Conservation (phyloP, 2,329 filamentous ascomycete genomes). For the Geosmithia putterillii region DNA sequence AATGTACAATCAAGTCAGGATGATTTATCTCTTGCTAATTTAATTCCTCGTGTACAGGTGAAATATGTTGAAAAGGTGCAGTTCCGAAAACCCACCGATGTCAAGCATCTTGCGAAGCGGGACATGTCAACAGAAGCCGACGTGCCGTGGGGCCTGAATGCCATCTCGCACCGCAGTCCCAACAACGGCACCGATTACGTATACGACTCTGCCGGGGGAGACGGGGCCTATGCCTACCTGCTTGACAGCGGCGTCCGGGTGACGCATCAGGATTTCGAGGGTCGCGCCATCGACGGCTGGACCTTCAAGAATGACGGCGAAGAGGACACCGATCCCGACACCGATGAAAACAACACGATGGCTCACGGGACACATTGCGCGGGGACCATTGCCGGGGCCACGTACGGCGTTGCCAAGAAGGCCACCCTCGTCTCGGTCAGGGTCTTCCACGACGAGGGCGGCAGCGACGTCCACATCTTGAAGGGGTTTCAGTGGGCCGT, state of each 20-base stretch:
- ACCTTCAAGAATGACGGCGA: slow-evolving; percentile 10
- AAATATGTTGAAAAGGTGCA: slow-evolving; percentile 11
- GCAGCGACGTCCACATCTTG: slow-evolving; percentile 16
- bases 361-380: slow-evolving; percentile 28
- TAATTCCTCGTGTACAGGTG: slow-evolving; percentile 16
- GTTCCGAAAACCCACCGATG: slow-evolving; percentile 6
- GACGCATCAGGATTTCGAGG: slow-evolving; percentile 40
- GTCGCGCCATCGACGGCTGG: slow-evolving; percentile 27
- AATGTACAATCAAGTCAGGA: background rate
- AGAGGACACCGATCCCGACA: slow-evolving; percentile 15
- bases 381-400: slow-evolving; percentile 20
- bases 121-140: slow-evolving; percentile 14
- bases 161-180: slow-evolving; percentile 15
- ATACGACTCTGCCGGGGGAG: slow-evolving; percentile 36
- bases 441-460: slow-evolving; percentile 21
- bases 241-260: slow-evolving; percentile 49
- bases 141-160: slow-evolving; percentile 18
- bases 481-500: slow-evolving; percentile 27
- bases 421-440: slow-evolving; percentile 31
- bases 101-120: slow-evolving; percentile 10
- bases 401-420: slow-evolving; percentile 29
- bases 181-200: slow-evolving; percentile 26
- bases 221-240: slow-evolving; percentile 44
- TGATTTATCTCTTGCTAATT: background rate
- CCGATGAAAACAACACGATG: too few relatives aligned